Conservation (phyloP, 805 yeast genomes). For the Candida ovalis region DNA sequence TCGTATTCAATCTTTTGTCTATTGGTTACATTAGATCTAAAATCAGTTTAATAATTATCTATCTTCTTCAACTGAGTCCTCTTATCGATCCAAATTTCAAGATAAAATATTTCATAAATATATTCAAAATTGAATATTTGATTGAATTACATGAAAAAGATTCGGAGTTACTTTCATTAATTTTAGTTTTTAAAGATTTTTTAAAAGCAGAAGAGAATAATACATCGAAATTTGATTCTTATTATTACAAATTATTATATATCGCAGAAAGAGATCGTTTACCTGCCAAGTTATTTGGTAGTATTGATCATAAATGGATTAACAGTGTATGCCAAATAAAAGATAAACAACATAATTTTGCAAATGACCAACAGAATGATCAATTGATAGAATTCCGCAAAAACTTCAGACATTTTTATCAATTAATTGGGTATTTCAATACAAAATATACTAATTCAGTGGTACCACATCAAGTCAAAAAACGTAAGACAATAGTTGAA, state of each 20-base stretch:
- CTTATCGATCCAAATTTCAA: conserved; percentile 20
- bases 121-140: conserved; percentile 19
- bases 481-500: conserved; percentile 11
- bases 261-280: conserved; percentile 10
- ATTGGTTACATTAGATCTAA: conserved; percentile 25
- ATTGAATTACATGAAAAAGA: conserved; percentile 21
- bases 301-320: conserved; percentile 5
- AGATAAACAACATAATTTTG: neutral
- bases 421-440: conserved; percentile 10
- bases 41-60: conserved; percentile 19
- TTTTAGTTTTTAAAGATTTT: conserved; percentile 12
- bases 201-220: conserved; percentile 8
- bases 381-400: conserved; percentile 4
- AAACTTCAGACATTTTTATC: conserved; percentile 5
- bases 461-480: conserved; percentile 4
- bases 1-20: conserved; percentile 24
- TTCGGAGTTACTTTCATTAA: conserved; percentile 12
- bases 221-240: conserved; percentile 16
- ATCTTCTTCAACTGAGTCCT: conserved; percentile 15
- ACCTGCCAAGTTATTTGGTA: conserved; percentile 12
- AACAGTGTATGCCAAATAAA: neutral
- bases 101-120: conserved; percentile 17
- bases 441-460: neutral
- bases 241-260: conserved; percentile 14
- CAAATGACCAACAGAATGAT: neutral